A percentile compares a stretch with the other conserved stretches of the same genome.
Evolutionary conservation across 1,284 basidiomycete genomes (phyloP).

Genomic region (Fomitiporia mediterranea): DNA sequence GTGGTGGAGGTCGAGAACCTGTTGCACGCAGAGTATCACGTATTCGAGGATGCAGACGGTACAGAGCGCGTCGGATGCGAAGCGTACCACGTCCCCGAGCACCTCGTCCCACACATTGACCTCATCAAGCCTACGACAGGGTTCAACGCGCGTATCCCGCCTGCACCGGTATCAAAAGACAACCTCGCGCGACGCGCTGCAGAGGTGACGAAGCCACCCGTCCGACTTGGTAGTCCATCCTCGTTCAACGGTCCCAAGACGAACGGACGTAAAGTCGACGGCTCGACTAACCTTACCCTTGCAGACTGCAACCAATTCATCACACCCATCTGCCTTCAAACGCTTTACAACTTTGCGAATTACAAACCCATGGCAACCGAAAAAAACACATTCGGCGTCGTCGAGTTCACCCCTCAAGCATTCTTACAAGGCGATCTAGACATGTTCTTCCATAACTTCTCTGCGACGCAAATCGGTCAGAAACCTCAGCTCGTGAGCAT

Average conservation of each 20-base stretch:
- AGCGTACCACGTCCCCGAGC: slow-evolving; percentile 36
- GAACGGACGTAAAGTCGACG: slow-evolving; percentile 19
- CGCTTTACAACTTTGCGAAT: slow-evolving; percentile 24
- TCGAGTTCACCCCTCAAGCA: slow-evolving; percentile 47
- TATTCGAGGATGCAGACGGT: slow-evolving; percentile 37
- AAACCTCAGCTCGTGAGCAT: slow-evolving; percentile 34
- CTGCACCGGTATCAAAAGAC: slow-evolving; percentile 1
- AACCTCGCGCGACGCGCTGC: slow-evolving; percentile 1
- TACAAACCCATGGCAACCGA: slow-evolving; percentile 14
- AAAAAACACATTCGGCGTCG: slow-evolving; percentile 27
- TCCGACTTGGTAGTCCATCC: slow-evolving; percentile 18
- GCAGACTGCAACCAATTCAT: slow-evolving; percentile 25
- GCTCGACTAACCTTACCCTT: slow-evolving; percentile 17
- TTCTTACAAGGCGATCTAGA: slow-evolving; percentile 42
- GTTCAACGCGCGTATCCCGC: slow-evolving; percentile 30
- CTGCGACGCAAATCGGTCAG: slow-evolving; percentile 34
- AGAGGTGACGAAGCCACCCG: not conserved
- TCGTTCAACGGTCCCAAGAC: slow-evolving; percentile 20
- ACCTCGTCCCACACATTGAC: slow-evolving; percentile 38
- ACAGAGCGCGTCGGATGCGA: slow-evolving; percentile 33
- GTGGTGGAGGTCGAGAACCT: slow-evolving; percentile 38
- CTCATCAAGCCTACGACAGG: slow-evolving; percentile 43
- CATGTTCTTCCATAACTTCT: slow-evolving; percentile 40
- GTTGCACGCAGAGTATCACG: slow-evolving; percentile 35
- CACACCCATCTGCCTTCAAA: slow-evolving; percentile 23